These are phyloP conservation scores for Coelastrella sp. DNA, from an alignment of 139 green algal species.

Conservation along the genomic window DNA sequence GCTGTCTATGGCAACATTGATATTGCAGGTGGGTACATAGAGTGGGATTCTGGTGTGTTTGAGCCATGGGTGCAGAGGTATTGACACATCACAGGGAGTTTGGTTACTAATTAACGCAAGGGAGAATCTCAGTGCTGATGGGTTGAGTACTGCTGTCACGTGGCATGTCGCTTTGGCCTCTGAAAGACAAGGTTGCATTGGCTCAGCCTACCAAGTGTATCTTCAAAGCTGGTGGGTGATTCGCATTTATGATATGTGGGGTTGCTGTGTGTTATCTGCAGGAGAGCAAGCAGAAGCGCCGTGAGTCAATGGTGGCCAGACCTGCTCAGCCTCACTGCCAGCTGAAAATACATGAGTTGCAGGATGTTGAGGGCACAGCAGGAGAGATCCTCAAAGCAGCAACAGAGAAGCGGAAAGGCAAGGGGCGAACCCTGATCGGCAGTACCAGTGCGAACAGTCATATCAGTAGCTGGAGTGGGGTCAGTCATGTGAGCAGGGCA, in stretches of 20 bases:
- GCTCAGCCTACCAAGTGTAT: not conserved
- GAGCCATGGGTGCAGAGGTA: no score
- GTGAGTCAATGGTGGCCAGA: conserved; percentile 10
- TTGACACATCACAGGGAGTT: no score
- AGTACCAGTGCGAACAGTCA: conserved; percentile 4
- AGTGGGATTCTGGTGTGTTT: not conserved
- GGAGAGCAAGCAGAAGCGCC: conserved; percentile 32
- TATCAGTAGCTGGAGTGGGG: conserved; percentile 29
- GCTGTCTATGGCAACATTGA: conserved; percentile 7
- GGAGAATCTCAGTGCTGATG: not conserved
- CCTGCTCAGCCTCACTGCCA: conserved; percentile 45
- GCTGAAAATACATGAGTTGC: conserved; percentile 25
- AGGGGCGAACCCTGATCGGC: conserved; percentile 1
- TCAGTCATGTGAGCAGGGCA: not conserved
- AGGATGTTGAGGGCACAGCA: conserved; percentile 12
- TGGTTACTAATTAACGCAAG: not conserved
- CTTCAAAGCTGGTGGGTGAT: not conserved
- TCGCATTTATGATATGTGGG: not conserved
- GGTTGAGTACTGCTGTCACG: not conserved
- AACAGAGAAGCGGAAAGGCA: conserved; percentile 33
- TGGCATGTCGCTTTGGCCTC: not conserved
- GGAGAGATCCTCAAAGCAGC: conserved; percentile 33
- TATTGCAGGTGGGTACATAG: conserved; percentile 5
- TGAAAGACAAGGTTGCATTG: not conserved
- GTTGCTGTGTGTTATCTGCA: conserved; percentile 3